A percentile compares a stretch with the other conserved stretches of the same genome.
Evolutionary conservation across 768 basidiomycete species (phyloP).

Genomic region (Trametopsis cervina): DNA sequence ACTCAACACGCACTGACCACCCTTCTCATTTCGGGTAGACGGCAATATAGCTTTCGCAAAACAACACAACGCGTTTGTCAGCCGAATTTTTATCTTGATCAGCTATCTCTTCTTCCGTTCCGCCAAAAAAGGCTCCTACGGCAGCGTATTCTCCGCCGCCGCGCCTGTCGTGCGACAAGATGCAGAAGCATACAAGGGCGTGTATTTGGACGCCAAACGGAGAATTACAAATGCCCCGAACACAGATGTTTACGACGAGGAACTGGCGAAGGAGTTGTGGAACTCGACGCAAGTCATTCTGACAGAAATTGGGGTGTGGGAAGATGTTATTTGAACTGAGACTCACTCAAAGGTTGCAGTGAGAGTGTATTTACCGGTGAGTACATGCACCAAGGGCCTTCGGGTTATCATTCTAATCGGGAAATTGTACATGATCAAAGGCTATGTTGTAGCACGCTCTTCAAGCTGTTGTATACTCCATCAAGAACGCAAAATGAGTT

Average conservation of each 20-base stretch:
- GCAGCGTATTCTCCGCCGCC: conserved; percentile 34
- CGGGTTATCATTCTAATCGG: too few species aligned
- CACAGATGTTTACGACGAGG: conserved; percentile 23
- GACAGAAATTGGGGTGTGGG: conserved; percentile 19
- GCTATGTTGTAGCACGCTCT: too few species aligned
- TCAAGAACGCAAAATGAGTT: too few species aligned
- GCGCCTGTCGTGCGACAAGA: conserved; percentile 27
- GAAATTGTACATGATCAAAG: too few species aligned
- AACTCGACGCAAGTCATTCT: conserved; percentile 29
- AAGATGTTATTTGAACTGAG: neutral
- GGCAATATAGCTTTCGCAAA: conserved; percentile 10
- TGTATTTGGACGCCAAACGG: conserved; percentile 30
- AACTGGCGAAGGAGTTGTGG: conserved; percentile 34
- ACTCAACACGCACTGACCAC: too few species aligned
- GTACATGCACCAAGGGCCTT: too few species aligned
- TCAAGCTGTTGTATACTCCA: too few species aligned
- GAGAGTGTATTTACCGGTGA: too few species aligned
- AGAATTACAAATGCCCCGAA: conserved; percentile 17
- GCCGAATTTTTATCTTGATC: conserved; percentile 9
- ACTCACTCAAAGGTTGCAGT: too few species aligned
- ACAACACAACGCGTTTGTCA: conserved; percentile 1
- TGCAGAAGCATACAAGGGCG: conserved; percentile 29
- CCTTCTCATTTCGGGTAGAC: conserved; percentile 12
- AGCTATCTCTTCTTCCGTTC: conserved; percentile 22
- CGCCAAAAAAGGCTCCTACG: conserved; percentile 29